Evolutionary conservation across 2,329 filamentous ascomycete species (phyloP), one percentile per base, ranked within the genome.

Genomic region (Chalaropsis thielavioides): DNA sequence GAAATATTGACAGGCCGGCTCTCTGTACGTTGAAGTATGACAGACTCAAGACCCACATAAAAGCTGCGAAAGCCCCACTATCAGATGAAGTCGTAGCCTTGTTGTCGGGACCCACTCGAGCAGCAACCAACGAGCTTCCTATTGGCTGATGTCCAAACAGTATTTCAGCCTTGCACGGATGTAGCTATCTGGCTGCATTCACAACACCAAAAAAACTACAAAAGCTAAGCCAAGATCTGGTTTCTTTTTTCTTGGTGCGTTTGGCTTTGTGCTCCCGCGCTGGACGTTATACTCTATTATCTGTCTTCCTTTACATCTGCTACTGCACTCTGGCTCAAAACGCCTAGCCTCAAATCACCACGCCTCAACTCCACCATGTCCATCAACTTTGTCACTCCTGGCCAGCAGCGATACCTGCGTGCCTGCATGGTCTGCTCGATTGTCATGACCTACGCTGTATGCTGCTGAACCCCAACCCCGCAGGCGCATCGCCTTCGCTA

Each of bases 371-470:
- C 17, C 54, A 61, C 38, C 15, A 67, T 67, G 66, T 67, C 66
- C 7, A 46, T 62, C 62, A 61, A 61, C 74, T 91, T 84, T 74
- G 86, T 91, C 68, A 77, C 88, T 17, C 82, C 88, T 6, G 81
- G 80, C 73, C 89, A 94, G 76, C 85, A 88, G 78, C 89, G 92
- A 76, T 86, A 89, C 74, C 83, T 95, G 70, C 92, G 94, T 76
- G 94, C 94, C 72, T 99, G 94, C 81, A 96, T 99, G 91, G 90
- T 97, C 70, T 99, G 94, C 83, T 92, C 90, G 64, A 88, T 97
- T 73, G 90, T 97, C 69, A 90, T 92, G 80, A 87, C 89, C 68
- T 85, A 87, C 72, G 81, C 81, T 69, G 88, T 91, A 78, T 70
- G 82, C 74, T 15, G 8, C 31, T 38, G 17, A 13, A 56, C 2